Evolutionary conservation across 345 rosid genomes (phyloP).

Genomic region (Rhizophora mangle): DNA sequence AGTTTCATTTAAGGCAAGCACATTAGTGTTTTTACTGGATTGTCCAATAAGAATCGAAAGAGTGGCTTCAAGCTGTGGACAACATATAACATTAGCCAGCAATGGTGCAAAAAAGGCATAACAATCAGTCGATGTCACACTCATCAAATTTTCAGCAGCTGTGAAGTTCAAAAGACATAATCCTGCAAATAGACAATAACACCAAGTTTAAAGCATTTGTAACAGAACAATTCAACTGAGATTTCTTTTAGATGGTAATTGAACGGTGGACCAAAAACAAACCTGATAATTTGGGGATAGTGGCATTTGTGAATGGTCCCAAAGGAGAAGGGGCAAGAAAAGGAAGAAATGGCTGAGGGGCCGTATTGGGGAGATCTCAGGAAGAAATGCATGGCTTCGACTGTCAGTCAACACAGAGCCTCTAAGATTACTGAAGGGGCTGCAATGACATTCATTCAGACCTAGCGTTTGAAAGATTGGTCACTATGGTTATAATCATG

Average conservation of each 20-base stretch:
- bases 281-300: conserved; percentile 84
- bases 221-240: conserved; percentile 6
- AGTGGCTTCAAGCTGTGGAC: conserved; percentile 88
- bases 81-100: conserved; percentile 88
- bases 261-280: conserved; percentile 14
- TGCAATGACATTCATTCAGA: conserved; percentile 36
- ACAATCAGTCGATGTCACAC: conserved; percentile 78
- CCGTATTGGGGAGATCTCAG: conserved; percentile 61
- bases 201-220: conserved; percentile 3
- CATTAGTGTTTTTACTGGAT: conserved; percentile 61
- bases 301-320: conserved; percentile 65
- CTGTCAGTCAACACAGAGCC: conserved; percentile 18
- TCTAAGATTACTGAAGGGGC: conserved; percentile 17
- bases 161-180: conserved; percentile 70
- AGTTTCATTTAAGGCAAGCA: conserved; percentile 66
- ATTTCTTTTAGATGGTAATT: background rate
- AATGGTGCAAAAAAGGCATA: conserved; percentile 71
- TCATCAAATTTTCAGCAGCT: conserved; percentile 64
- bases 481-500: background rate
- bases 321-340: conserved; percentile 88
- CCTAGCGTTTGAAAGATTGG: conserved; percentile 35
- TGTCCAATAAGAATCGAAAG: conserved; percentile 72
- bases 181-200: conserved; percentile 41
- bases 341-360: conserved; percentile 92
- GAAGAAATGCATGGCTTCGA: conserved; percentile 41